phyloP scores from a whole-genome alignment of 2,329 filamentous ascomycete genomes.

The Pseudopithomyces chartarum region DNA sequence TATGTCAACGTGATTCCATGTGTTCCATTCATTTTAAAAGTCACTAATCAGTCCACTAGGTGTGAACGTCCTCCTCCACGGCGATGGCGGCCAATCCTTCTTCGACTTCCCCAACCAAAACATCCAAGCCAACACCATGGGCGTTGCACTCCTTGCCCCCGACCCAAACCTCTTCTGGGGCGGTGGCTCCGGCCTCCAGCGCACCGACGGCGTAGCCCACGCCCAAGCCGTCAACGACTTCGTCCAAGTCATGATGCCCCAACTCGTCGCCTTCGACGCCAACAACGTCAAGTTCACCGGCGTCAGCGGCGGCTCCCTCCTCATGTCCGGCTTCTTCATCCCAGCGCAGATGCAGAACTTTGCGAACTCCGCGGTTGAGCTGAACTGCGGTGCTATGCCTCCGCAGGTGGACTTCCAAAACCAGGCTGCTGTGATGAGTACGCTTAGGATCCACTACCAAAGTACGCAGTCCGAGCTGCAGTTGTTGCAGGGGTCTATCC shows the following conservation, averaged over 20 bases:
- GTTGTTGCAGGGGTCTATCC: conserved; percentile 57
- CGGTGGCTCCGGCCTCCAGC: conserved; percentile 56
- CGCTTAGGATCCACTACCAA: conserved; percentile 62
- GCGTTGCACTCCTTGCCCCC: conserved; percentile 60
- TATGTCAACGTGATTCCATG: not conserved
- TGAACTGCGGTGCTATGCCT: conserved; percentile 61
- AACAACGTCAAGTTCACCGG: conserved; percentile 63
- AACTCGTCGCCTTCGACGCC: conserved; percentile 59
- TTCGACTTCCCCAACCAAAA: conserved; percentile 63
- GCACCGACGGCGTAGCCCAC: conserved; percentile 62
- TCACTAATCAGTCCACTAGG: conserved; percentile 34
- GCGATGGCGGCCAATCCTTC: conserved; percentile 64
- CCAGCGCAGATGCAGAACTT: conserved; percentile 61
- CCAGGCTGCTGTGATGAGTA: conserved; percentile 48
- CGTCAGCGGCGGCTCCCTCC: conserved; percentile 60
- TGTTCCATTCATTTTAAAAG: not conserved
- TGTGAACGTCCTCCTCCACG: conserved; percentile 64
- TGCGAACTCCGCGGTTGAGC: conserved; percentile 56
- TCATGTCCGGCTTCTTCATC: conserved; percentile 63
- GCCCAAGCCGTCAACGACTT: conserved; percentile 61
- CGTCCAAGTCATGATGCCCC: conserved; percentile 55
- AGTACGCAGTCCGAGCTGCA: conserved; percentile 58
- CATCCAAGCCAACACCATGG: conserved; percentile 57
- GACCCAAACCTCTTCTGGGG: conserved; percentile 63
- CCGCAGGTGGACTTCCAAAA: conserved; percentile 60